Base-by-base conservation (phyloP, 768 basidiomycete species). In the Suillus discolor region DNA sequence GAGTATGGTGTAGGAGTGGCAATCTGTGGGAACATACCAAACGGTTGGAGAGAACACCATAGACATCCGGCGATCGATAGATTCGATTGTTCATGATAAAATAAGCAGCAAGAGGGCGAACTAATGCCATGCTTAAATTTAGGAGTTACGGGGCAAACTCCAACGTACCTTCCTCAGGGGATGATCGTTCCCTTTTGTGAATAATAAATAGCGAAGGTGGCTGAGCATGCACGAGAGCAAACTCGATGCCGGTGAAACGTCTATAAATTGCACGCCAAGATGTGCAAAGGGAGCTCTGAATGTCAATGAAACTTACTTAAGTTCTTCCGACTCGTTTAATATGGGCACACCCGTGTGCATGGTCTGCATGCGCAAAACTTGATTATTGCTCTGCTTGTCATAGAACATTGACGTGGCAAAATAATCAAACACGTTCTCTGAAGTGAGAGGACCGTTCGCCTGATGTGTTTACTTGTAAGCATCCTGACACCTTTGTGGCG, bases 311-410 rank as follows among this genome's bases (percentile, higher is more conserved):
- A 77, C 87, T 68, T 75, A 92, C 94, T 82, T 93, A 67, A 97
- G 87, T 73, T 96, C 93, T 68, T 92, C 92, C 12, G 89, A 88
- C 75, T 96, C 95, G 69, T 96, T 90, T 9, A 83, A 80, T 64
- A 94, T 79, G 12, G 90, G 86, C 36, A 86, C 79, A n/a, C 90
- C 93, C 0, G 91, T 91, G 72, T 93, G 90, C 80, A 91, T 89
- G 0, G 93, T 96, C 77, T 97, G 95, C 95, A 97, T 97, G 70
- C 94, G 90, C 53, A 97, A 80, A 38, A 92, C 89, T 71, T 95
- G 92, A 76, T 97, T 97, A 77, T 91, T 96, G 79, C 92, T 94
- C 78, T 93, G 91, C 77, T 93, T 93, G 79, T 96, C 94, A 75
- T 94, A 97, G 81, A 95, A 96, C 87, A 94, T 94, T 36, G 93